phyloP scores from a whole-genome alignment of 495 filamentous ascomycete species.

The Aspergillus coremiiformis region DNA sequence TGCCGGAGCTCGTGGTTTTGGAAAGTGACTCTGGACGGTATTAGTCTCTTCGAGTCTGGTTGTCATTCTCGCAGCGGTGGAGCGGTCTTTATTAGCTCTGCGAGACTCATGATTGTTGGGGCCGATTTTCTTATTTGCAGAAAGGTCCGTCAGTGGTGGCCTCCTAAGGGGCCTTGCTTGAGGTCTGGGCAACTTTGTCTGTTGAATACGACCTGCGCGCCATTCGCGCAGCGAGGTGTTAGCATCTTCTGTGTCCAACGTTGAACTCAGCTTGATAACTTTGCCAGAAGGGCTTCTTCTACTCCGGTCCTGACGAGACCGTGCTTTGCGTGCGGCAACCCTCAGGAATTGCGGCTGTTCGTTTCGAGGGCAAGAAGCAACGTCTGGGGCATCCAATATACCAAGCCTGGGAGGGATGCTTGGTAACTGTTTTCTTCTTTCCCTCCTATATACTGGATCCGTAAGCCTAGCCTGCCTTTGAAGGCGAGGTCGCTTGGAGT shows the following conservation, averaged over 20 bases:
- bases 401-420: slow-evolving; percentile 47
- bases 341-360: slow-evolving; percentile 64
- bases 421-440: slow-evolving; percentile 22
- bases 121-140: slow-evolving; percentile 11
- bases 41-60: neutral
- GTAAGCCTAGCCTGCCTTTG: slow-evolving; percentile 30
- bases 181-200: slow-evolving; percentile 26
- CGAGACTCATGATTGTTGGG: slow-evolving; percentile 3
- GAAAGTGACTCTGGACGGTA: neutral
- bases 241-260: slow-evolving; percentile 67
- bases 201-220: slow-evolving; percentile 61
- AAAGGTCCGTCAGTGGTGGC: slow-evolving; percentile 16
- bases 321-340: slow-evolving; percentile 66
- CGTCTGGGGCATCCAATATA: slow-evolving; percentile 63
- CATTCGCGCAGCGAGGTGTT: slow-evolving; percentile 62
- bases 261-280: slow-evolving; percentile 61
- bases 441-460: slow-evolving; percentile 25
- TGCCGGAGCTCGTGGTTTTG: slow-evolving; percentile 1
- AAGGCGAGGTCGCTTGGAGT: slow-evolving; percentile 21
- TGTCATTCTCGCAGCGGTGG: neutral
- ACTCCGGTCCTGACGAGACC: slow-evolving; percentile 52
- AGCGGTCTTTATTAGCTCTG: slow-evolving; percentile 1
- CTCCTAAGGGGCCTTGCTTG: slow-evolving; percentile 16
- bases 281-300: slow-evolving; percentile 71
- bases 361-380: slow-evolving; percentile 18